Evolutionary conservation across 2,329 filamentous ascomycete species (phyloP).

Genomic region (Penicillium sp.): DNA sequence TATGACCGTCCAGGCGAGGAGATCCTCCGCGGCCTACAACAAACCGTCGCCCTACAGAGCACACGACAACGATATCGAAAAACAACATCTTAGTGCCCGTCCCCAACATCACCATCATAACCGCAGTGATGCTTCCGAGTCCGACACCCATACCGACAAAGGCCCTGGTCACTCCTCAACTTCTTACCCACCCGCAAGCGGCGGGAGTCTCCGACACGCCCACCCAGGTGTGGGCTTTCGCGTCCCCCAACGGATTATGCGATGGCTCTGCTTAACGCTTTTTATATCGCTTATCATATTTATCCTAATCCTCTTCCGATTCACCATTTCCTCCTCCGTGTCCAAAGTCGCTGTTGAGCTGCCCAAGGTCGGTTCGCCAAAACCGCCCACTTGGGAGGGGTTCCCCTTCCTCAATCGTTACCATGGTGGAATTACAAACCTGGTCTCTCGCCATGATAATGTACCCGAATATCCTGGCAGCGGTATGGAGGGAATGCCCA

Average conservation of each 20-base stretch:
- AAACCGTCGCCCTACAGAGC: conserved; percentile 22
- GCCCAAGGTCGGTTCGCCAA: conserved; percentile 56
- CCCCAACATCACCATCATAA: conserved; percentile 22
- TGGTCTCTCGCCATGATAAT: conserved; percentile 67
- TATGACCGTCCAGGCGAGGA: conserved; percentile 35
- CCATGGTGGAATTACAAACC: conserved; percentile 77
- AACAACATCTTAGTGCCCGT: conserved; percentile 25
- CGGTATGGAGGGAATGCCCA: conserved; percentile 56
- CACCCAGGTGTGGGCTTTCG: conserved; percentile 52
- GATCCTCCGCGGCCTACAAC: conserved; percentile 30
- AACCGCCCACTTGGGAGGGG: conserved; percentile 74
- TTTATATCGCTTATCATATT: conserved; percentile 71
- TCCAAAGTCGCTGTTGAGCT: conserved; percentile 40
- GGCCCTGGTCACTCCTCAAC: conserved; percentile 48
- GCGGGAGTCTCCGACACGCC: conserved; percentile 33
- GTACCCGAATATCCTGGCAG: conserved; percentile 76
- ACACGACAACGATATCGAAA: conserved; percentile 35
- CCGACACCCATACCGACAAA: conserved; percentile 19
- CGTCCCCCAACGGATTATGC: conserved; percentile 69
- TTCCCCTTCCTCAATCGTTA: conserved; percentile 86
- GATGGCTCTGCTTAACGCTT: conserved; percentile 74
- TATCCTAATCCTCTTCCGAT: conserved; percentile 70
- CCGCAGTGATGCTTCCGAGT: conserved; percentile 23
- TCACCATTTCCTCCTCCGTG: conserved; percentile 57
- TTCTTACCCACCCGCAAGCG: conserved; percentile 51